Percentiles rank a stretch among this genome's conserved stretches.
These are phyloP conservation scores for Leccinum barrowsii DNA, from an alignment of 768 basidiomycete genomes.

Conservation along the genomic window DNA sequence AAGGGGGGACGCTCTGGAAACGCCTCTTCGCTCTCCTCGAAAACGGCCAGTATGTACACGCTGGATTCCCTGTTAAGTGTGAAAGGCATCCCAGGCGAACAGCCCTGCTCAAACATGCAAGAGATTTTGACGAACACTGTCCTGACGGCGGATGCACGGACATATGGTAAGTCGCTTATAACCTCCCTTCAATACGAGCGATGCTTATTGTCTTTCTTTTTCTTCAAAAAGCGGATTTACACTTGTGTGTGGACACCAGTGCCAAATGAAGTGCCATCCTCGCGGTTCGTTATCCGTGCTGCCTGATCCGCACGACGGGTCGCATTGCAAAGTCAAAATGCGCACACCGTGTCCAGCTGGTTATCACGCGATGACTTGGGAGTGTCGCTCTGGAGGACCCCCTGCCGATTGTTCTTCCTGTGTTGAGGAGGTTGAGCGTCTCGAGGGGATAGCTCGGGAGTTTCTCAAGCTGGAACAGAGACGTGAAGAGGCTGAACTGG, in stretches of 20 bases:
- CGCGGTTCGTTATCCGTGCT: conserved; percentile 38
- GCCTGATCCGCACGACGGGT: conserved; percentile 10
- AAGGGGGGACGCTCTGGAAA: conserved; percentile 15
- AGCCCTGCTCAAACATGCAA: conserved; percentile 37
- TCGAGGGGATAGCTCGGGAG: conserved; percentile 35
- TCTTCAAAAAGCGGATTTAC: not conserved
- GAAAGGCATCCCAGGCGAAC: conserved; percentile 45
- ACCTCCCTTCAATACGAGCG: not conserved
- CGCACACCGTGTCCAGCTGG: conserved; percentile 36
- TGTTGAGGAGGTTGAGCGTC: conserved; percentile 35
- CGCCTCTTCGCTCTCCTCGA: conserved; percentile 11
- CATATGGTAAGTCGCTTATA: conserved; percentile 44
- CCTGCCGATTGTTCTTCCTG: conserved; percentile 40
- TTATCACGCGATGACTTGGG: conserved; percentile 40
- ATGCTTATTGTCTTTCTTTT: conserved; percentile 41
- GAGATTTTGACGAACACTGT: conserved; percentile 49
- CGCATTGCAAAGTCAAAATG: conserved; percentile 41
- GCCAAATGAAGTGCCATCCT: conserved; percentile 56
- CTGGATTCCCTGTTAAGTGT: conserved; percentile 52
- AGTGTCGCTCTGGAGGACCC: conserved; percentile 39
- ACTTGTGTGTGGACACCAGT: conserved; percentile 37
- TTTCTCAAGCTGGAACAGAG: conserved; percentile 37
- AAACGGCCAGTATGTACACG: conserved; percentile 6
- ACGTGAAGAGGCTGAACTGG: conserved; percentile 41
- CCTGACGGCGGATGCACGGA: conserved; percentile 62